A percentile compares a stretch with the other conserved stretches of the same genome.
Evolutionary conservation across 2,329 filamentous ascomycete species (phyloP).

Genomic region (Cordyceps farinosa): DNA sequence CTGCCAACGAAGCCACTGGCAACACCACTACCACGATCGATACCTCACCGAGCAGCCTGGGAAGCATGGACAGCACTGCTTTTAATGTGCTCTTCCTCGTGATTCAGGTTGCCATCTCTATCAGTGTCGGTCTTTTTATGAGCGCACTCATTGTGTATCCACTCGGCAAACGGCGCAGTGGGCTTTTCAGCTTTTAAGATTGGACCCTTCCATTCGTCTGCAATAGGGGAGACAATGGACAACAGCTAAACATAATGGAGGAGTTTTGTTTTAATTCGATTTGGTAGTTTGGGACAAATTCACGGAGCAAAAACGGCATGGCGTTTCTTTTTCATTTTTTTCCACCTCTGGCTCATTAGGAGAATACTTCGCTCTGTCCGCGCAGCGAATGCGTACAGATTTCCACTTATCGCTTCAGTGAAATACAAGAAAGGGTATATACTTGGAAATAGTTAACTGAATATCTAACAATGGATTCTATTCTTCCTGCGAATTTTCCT

Average conservation of each 20-base stretch:
- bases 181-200: conserved; percentile 50
- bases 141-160: conserved; percentile 55
- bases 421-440: neutral
- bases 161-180: conserved; percentile 55
- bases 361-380: neutral
- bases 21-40: conserved; percentile 34
- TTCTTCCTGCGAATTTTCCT: too few relatives aligned
- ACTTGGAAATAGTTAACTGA: neutral
- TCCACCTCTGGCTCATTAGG: neutral
- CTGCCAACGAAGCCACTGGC: conserved; percentile 52
- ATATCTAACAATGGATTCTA: neutral
- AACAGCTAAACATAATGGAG: conserved; percentile 10
- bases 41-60: conserved; percentile 22
- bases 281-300: neutral
- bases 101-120: conserved; percentile 59
- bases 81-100: conserved; percentile 56
- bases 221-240: neutral
- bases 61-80: conserved; percentile 40
- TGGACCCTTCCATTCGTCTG: neutral
- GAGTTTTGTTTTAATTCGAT: neutral
- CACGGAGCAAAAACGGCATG: neutral
- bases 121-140: conserved; percentile 58
- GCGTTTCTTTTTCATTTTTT: neutral
- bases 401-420: neutral
- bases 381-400: neutral